These are phyloP conservation scores for Leucocoprinus leucothites DNA, from an alignment of 768 basidiomycete species.

Conservation along the genomic window DNA sequence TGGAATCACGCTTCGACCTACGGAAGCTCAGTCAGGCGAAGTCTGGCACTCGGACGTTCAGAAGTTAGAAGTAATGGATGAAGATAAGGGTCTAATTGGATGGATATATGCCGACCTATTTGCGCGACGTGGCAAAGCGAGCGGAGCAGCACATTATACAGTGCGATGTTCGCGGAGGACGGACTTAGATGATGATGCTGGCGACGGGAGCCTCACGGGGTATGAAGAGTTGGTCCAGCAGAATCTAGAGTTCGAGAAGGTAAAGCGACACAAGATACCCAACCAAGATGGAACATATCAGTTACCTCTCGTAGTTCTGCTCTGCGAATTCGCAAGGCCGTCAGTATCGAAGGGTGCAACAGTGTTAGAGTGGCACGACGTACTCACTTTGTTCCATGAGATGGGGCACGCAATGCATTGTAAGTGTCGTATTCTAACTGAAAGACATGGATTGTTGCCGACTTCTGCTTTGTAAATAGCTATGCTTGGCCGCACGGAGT, in stretches of 20 bases:
- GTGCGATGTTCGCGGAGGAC: conserved; percentile 91
- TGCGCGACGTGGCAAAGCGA: conserved; percentile 77
- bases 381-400: conserved; percentile 94
- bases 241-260: conserved; percentile 61
- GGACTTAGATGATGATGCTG: conserved; percentile 82
- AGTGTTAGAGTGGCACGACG: conserved; percentile 87
- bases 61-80: conserved; percentile 92
- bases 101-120: conserved; percentile 96
- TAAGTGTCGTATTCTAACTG: conserved; percentile 39
- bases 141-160: conserved; percentile 96
- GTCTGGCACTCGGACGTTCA: conserved; percentile 87
- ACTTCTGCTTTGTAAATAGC: conserved; percentile 43
- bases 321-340: conserved; percentile 82
- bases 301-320: conserved; percentile 85
- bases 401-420: conserved; percentile 99
- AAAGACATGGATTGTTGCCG: background rate
- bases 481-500: conserved; percentile 96
- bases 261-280: conserved; percentile 55
- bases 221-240: conserved; percentile 38
- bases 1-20: conserved; percentile 79
- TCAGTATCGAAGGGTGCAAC: conserved; percentile 61
- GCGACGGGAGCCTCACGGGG: conserved; percentile 50
- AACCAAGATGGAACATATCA: conserved; percentile 75
- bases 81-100: conserved; percentile 81
- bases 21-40: conserved; percentile 68